Evolutionary conservation across 495 filamentous ascomycete species (phyloP), one percentile per base, ranked within the genome.

Genomic region (Astrocystis sublimbata): DNA sequence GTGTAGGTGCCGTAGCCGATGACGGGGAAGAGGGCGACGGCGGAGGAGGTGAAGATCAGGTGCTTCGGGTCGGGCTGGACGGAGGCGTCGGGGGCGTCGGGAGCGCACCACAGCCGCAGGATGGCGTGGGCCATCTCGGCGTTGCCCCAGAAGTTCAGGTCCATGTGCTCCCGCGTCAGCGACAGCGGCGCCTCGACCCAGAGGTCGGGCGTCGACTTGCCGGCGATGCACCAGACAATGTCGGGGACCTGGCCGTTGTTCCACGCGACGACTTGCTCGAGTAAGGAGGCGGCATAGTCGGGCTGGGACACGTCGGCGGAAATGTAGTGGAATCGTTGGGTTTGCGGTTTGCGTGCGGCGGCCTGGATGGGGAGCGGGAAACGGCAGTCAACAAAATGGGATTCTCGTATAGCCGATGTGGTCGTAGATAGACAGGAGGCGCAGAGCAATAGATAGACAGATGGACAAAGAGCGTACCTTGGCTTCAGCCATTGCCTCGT

Each of bases 211-310:
- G 79, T 79, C 7, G 90, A 85, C 63, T 84, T 81, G 67, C 93
- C 93, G 12, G 94, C 96, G 60, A 91, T 88, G 72, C 91, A 92
- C 93, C 94, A 98, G 43, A 97, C 89, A 58, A 96, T 82, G 68
- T 97, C 93, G 0, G 92, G 91, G 9, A 85, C 75, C 21, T 75
- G 65, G 38, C 85, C 87, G 63, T 85, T 75, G 75, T 97, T 97
- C 94, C 93, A 98, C n/a, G 82, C 75, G 8, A 85, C 88, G 54
- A 88, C 87, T 71, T 96, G 88, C 10, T 80, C 77, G 41, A 97
- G 75, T 3, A 96, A 75, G 35, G 84, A 79, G 12, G 78, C 76
- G 53, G 88, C 88, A 70, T 92, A 93, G 47, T 81, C 75, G 59
- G 85, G 72, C 62, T 83, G 75, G 24, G 87, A 87, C 36, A 98